Conservation (phyloP, 805 yeast genomes). For the Cyberlindnera subsufficiens region DNA sequence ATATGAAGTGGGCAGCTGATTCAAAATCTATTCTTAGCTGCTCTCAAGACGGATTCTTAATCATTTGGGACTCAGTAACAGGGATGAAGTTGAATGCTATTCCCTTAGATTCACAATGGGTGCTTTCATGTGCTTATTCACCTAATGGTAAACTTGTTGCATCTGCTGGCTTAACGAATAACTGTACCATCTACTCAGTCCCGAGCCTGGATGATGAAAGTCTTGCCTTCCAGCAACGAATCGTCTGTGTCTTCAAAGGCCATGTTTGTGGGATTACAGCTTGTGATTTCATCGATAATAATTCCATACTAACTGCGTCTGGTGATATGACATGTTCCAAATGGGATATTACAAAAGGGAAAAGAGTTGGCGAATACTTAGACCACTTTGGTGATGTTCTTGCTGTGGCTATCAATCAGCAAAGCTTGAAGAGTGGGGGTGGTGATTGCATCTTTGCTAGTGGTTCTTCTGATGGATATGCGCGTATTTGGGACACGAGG, state of each 20-base stretch:
- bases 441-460: constrained; percentile 39
- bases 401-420: constrained; percentile 32
- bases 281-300: constrained; percentile 57
- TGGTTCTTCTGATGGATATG: constrained; percentile 65
- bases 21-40: constrained; percentile 60
- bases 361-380: constrained; percentile 43
- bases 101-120: constrained; percentile 73
- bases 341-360: constrained; percentile 74
- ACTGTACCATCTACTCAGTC: constrained; percentile 62
- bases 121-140: constrained; percentile 65
- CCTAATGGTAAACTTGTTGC: constrained; percentile 66
- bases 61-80: constrained; percentile 75
- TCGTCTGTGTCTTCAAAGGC: constrained; percentile 60
- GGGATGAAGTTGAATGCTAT: constrained; percentile 70
- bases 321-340: constrained; percentile 77
- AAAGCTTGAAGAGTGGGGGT: constrained; percentile 1
- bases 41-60: constrained; percentile 81
- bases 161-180: constrained; percentile 78
- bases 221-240: constrained; percentile 31
- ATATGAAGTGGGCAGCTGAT: constrained; percentile 63
- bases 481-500: constrained; percentile 62
- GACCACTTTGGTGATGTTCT: constrained; percentile 75
- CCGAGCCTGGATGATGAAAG: constrained; percentile 18
- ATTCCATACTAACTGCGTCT: constrained; percentile 58
- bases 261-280: constrained; percentile 81